These are phyloP conservation scores for Hypholoma fasciculare DNA, from an alignment of 768 basidiomycete species.

Conservation along the genomic window DNA sequence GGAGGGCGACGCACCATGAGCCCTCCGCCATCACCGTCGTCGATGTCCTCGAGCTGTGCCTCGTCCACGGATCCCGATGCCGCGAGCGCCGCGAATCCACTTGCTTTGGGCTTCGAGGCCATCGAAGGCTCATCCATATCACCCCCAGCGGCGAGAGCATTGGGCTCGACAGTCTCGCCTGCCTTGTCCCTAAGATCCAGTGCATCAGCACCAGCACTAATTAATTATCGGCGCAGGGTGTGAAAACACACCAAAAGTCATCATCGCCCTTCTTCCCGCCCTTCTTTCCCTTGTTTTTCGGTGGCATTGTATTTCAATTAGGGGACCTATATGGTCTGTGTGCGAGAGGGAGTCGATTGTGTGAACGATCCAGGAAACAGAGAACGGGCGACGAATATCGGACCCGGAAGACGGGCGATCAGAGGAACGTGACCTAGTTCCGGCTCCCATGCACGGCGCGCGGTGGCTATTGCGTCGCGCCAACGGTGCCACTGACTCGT, in stretches of 20 bases:
- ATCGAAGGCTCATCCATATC: conserved; percentile 39
- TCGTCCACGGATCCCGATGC: conserved; percentile 40
- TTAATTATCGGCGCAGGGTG: not conserved
- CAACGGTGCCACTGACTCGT: not conserved
- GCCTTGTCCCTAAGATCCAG: conserved; percentile 55
- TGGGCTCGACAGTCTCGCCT: conserved; percentile 55
- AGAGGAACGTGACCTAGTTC: conserved; percentile 6
- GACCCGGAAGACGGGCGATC: conserved; percentile 5
- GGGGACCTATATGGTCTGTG: not conserved
- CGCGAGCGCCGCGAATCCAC: conserved; percentile 53
- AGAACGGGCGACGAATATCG: not conserved
- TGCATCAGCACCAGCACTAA: not conserved
- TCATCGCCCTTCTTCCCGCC: conserved; percentile 73
- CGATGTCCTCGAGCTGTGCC: conserved; percentile 35
- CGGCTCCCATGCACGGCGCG: not conserved
- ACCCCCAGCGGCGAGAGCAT: conserved; percentile 28
- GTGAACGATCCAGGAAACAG: not conserved
- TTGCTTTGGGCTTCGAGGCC: conserved; percentile 23
- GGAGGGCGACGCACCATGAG: conserved; percentile 57
- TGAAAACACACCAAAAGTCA: conserved; percentile 69
- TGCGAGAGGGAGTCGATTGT: not conserved
- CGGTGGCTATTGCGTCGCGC: not conserved
- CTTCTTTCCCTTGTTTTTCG: conserved; percentile 83
- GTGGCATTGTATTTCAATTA: conserved; percentile 39
- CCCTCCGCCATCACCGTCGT: conserved; percentile 71